Percentiles rank a stretch among this genome's conserved stretches.
These are phyloP conservation scores for Hapsidospora chrysogenum DNA, from an alignment of 495 filamentous ascomycete genomes.

Conservation along the genomic window DNA sequence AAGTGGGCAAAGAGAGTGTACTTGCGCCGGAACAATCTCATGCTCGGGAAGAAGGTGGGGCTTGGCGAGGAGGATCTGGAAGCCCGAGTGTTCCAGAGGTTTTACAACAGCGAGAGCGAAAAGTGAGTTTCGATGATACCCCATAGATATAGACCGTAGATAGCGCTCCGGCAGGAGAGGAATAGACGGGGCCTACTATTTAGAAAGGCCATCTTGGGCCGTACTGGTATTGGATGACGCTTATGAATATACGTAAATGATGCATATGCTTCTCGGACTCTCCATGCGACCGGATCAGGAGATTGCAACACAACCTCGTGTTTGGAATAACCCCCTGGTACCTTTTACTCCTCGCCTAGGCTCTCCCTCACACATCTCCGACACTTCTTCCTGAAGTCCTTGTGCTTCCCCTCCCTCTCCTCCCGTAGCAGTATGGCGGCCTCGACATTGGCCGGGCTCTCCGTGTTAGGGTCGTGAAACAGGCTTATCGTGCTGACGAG, in stretches of 20 bases:
- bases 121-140: background rate
- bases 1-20: slow-evolving; percentile 39
- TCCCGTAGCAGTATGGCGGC: slow-evolving; percentile 78
- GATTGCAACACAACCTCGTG: background rate
- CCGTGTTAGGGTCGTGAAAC: slow-evolving; percentile 84
- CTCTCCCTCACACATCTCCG: slow-evolving; percentile 71
- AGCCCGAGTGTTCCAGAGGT: background rate
- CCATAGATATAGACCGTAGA: too few relatives aligned
- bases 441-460: slow-evolving; percentile 90
- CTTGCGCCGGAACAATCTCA: background rate
- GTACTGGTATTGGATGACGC: too few relatives aligned
- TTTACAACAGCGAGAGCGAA: background rate
- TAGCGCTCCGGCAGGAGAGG: too few relatives aligned
- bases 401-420: slow-evolving; percentile 39
- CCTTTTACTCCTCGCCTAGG: slow-evolving; percentile 50
- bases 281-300: too few relatives aligned
- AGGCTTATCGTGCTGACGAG: slow-evolving; percentile 84
- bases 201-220: too few relatives aligned
- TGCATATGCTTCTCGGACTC: too few relatives aligned
- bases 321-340: too few relatives aligned
- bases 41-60: background rate
- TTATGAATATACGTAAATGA: too few relatives aligned
- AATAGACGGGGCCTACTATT: too few relatives aligned
- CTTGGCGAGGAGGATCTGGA: background rate
- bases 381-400: slow-evolving; percentile 64